phyloP scores from a whole-genome alignment of 805 yeast species.

The Kuraishia cidri region DNA sequence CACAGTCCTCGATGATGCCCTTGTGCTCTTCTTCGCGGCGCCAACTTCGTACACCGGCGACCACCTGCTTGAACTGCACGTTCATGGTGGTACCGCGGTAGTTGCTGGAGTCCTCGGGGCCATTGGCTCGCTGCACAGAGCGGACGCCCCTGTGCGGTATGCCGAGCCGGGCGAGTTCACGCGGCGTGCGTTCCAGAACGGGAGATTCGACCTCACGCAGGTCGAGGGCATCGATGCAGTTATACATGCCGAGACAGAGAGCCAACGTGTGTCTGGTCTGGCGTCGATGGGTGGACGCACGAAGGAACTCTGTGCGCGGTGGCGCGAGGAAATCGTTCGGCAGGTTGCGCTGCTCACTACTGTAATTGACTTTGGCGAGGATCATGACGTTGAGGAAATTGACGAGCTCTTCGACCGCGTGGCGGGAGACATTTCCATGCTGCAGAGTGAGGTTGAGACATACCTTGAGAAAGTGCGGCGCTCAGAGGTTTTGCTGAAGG shows the following conservation, averaged over 20 bases:
- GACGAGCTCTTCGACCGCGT: conserved; percentile 45
- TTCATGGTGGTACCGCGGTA: conserved; percentile 92
- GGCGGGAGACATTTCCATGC: conserved; percentile 23
- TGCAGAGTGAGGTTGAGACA: conserved; percentile 35
- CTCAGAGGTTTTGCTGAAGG: conserved; percentile 59
- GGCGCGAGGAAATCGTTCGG: conserved; percentile 63
- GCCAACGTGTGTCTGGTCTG: conserved; percentile 71
- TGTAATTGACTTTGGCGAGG: conserved; percentile 91
- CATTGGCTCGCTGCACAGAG: conserved; percentile 42
- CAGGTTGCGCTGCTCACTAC: conserved; percentile 77
- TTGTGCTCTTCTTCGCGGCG: conserved; percentile 55
- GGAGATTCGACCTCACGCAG: conserved; percentile 78
- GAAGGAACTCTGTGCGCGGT: conserved; percentile 38
- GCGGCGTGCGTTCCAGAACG: conserved; percentile 75
- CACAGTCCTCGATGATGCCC: conserved; percentile 64
- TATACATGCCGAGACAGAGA: conserved; percentile 91
- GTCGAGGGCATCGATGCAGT: conserved; percentile 84
- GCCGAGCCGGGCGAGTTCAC: conserved; percentile 96
- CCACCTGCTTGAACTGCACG: conserved; percentile 79
- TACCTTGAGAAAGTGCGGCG: conserved; percentile 38
- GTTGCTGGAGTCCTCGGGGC: conserved; percentile 59
- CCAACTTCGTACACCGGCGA: conserved; percentile 92
- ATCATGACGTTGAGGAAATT: conserved; percentile 69
- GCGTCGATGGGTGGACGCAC: conserved; percentile 66
- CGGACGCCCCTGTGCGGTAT: conserved; percentile 45